phyloP scores from a whole-genome alignment of 305 asterid genomes.

The Striga hermonthica region DNA sequence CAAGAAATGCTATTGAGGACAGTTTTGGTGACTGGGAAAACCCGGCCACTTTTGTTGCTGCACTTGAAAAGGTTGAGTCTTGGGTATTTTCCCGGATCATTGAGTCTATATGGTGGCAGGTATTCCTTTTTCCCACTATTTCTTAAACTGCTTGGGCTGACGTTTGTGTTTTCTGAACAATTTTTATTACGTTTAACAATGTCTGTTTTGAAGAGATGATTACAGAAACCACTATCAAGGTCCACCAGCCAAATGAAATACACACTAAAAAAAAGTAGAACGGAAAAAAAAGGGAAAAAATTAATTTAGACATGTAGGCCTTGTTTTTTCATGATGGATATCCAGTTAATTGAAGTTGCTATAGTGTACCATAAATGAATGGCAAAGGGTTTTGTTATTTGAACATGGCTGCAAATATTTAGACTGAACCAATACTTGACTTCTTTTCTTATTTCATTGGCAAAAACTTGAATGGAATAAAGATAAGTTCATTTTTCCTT shows the following conservation, averaged over 20 bases:
- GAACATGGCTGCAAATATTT: neutral
- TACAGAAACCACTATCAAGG: neutral
- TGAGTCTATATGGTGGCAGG: conserved; percentile 98
- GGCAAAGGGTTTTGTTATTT: conserved; percentile 7
- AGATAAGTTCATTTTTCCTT: conserved; percentile 23
- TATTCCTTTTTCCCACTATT: conserved; percentile 21
- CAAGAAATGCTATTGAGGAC: conserved; percentile 35
- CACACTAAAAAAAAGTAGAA: no score
- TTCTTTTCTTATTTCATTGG: conserved; percentile 8
- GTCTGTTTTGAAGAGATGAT: neutral
- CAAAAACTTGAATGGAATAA: conserved; percentile 11
- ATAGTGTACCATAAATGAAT: neutral
- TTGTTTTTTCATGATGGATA: no score
- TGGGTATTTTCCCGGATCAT: conserved; percentile 78
- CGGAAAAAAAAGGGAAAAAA: no score
- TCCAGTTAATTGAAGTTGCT: neutral
- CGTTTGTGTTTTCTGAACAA: neutral
- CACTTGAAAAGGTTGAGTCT: conserved; percentile 60
- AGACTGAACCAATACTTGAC: neutral
- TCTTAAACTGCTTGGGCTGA: conserved; percentile 13
- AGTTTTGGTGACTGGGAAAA: conserved; percentile 58
- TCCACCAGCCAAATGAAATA: no score
- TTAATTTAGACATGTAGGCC: no score
- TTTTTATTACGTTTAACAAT: conserved; percentile 13
- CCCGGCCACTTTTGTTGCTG: conserved; percentile 49